Evolutionary conservation across 148 eudicot species (phyloP).

Genomic region (Diospyros kaki): DNA sequence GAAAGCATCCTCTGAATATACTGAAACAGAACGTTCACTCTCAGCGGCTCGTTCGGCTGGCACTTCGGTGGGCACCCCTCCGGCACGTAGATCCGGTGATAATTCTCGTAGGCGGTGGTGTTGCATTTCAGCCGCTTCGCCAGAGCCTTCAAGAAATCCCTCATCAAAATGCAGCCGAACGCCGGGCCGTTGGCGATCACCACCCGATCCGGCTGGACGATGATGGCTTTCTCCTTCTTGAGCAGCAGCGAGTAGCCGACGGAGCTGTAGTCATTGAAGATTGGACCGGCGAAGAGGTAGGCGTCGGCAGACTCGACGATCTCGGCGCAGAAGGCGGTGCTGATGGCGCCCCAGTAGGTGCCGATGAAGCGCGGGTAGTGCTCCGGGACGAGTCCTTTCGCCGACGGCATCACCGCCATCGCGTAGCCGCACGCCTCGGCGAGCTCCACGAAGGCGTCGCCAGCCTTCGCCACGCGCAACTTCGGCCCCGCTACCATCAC

Average conservation of each 20-base stretch:
- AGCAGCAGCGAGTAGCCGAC: conserved; percentile 81
- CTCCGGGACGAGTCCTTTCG: conserved; percentile 76
- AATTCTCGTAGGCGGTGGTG: conserved; percentile 63
- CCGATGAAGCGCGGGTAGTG: conserved; percentile 71
- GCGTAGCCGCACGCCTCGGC: conserved; percentile 69
- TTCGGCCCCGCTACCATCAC: conserved; percentile 79
- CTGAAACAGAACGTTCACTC: conserved; percentile 71
- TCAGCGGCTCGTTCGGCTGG: conserved; percentile 56
- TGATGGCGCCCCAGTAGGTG: conserved; percentile 82
- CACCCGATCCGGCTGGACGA: conserved; percentile 74
- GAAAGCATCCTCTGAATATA: conserved; percentile 73
- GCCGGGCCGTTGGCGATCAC: conserved; percentile 66
- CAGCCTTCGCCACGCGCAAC: conserved; percentile 55
- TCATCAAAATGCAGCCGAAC: conserved; percentile 72
- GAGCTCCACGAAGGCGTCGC: conserved; percentile 48
- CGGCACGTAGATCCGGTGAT: conserved; percentile 69
- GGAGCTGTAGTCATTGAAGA: conserved; percentile 83
- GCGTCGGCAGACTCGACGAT: conserved; percentile 88
- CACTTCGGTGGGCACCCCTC: conserved; percentile 55
- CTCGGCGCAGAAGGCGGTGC: conserved; percentile 75
- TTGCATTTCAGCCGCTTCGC: conserved; percentile 51
- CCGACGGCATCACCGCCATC: conserved; percentile 64
- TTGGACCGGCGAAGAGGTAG: conserved; percentile 73
- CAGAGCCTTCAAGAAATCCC: conserved; percentile 62
- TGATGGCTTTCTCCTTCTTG: conserved; percentile 68